phyloP scores from a whole-genome alignment of 257 asterid genomes.

The Gynochthodes officinalis region DNA sequence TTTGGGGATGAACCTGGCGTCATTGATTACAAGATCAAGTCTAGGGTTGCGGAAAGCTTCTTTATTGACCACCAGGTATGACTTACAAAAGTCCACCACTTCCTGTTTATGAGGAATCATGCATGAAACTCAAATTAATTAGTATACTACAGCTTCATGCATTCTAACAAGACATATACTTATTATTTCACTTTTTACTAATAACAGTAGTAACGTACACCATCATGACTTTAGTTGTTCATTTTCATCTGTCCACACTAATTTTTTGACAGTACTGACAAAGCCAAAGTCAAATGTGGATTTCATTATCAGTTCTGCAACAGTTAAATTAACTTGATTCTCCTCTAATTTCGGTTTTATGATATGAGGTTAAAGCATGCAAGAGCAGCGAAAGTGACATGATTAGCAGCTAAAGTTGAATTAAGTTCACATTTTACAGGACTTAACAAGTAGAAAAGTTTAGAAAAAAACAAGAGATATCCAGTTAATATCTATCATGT shows the following conservation, averaged over 20 bases:
- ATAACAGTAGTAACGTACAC: too few relatives aligned
- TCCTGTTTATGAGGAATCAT: conserved; percentile 45
- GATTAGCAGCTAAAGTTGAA: conserved; percentile 11
- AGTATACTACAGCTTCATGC: too few relatives aligned
- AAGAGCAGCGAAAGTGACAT: neutral
- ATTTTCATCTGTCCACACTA: conserved; percentile 12
- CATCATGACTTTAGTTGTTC: neutral
- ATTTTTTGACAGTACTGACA: neutral
- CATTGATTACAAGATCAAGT: conserved; percentile 73
- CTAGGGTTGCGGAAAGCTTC: conserved; percentile 78
- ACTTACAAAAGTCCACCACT: conserved; percentile 87
- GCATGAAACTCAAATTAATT: too few relatives aligned
- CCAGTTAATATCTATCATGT: too few relatives aligned
- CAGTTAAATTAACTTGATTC: neutral
- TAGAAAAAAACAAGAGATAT: too few relatives aligned
- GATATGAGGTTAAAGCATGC: neutral
- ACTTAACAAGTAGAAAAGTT: neutral
- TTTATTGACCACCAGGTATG: conserved; percentile 65
- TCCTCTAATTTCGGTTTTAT: conserved; percentile 4
- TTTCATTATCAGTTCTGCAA: neutral
- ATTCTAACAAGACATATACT: neutral
- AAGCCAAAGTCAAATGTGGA: conserved; percentile 2
- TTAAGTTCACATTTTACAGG: conserved; percentile 10
- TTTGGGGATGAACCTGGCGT: conserved; percentile 58
- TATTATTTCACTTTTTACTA: neutral